Conservation (phyloP, 805 yeast genomes). For the Ogataea nitratoaversa region DNA sequence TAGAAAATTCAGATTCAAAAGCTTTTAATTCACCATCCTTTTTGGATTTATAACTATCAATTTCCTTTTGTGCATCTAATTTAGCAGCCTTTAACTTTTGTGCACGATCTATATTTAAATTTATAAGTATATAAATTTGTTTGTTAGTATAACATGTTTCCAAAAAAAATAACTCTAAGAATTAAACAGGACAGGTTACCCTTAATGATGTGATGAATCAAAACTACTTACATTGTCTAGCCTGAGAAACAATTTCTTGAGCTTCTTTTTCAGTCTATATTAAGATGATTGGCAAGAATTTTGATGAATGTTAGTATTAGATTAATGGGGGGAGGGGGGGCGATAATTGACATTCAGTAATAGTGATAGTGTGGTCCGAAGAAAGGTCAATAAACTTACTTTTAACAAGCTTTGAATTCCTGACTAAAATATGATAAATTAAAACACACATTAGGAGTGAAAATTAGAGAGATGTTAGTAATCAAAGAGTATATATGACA, state of each 20-base stretch:
- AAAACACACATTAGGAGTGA: too few relatives aligned
- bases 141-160: constrained; percentile 13
- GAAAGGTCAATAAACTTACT: too few relatives aligned
- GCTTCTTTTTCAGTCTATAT: constrained; percentile 89
- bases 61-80: constrained; percentile 86
- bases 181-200: too few relatives aligned
- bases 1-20: constrained; percentile 68
- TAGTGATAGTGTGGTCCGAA: too few relatives aligned
- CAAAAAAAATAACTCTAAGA: too few relatives aligned
- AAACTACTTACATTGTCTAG: constrained; percentile 68
- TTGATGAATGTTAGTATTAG: constrained; percentile 12
- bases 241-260: constrained; percentile 90
- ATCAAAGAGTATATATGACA: too few relatives aligned
- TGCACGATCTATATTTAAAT: constrained; percentile 57
- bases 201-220: background rate
- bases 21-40: constrained; percentile 79
- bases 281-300: background rate
- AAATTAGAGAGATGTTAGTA: background rate
- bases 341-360: too few relatives aligned
- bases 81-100: constrained; percentile 90
- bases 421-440: constrained; percentile 29
- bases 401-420: constrained; percentile 71
- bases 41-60: constrained; percentile 75
- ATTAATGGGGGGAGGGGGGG: too few relatives aligned
- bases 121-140: too few relatives aligned